Evolutionary conservation across 2,329 filamentous ascomycete genomes (phyloP).

Genomic region (Leptodontidium sp.): DNA sequence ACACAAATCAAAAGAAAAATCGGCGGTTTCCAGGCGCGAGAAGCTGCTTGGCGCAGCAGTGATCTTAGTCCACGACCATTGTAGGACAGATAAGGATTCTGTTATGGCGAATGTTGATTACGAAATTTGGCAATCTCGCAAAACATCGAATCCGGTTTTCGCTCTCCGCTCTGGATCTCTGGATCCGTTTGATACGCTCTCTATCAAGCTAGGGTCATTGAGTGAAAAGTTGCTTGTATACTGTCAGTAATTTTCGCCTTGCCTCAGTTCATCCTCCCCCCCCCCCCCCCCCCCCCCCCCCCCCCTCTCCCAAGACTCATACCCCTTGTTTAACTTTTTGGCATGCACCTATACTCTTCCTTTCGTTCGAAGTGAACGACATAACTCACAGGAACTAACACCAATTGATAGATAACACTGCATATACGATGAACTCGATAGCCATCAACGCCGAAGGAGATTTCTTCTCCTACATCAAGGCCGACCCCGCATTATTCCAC

Average conservation of each 20-base stretch:
- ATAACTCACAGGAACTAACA: neutral
- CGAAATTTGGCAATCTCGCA: neutral
- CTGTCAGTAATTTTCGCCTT: conserved; percentile 20
- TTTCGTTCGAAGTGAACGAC: neutral
- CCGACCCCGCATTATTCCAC: conserved; percentile 32
- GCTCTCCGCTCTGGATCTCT: conserved; percentile 7
- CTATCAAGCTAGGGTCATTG: conserved; percentile 22
- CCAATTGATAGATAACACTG: conserved; percentile 22
- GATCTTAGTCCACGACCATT: neutral
- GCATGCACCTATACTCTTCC: too few species aligned
- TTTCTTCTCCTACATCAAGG: conserved; percentile 24
- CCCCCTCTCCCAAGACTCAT: too few species aligned
- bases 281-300: too few species aligned
- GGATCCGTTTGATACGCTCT: conserved; percentile 34
- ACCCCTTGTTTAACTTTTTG: neutral
- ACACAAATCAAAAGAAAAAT: conserved; percentile 28
- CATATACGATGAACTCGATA: conserved; percentile 34
- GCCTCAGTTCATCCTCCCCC: too few species aligned
- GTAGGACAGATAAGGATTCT: neutral
- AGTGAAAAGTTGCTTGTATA: conserved; percentile 28
- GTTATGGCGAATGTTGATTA: neutral
- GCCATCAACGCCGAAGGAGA: conserved; percentile 31
- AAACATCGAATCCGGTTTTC: neutral
- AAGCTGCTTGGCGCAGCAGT: neutral
- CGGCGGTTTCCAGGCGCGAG: neutral